Base-by-base conservation (phyloP, 768 basidiomycete species). In the Rhizopogon vulgaris region DNA sequence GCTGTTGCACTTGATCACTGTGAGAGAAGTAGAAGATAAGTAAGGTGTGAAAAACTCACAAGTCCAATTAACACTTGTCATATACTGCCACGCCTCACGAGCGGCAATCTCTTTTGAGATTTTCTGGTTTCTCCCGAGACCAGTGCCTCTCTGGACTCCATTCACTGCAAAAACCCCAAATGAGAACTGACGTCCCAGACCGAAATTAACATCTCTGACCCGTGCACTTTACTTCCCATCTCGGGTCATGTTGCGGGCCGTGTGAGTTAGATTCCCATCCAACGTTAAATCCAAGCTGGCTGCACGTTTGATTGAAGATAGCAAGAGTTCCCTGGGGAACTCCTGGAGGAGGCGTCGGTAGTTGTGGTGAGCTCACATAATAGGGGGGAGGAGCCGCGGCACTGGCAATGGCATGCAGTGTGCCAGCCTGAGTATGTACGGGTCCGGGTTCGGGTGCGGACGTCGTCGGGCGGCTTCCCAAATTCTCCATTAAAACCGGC, bases 51-150 rank as follows among this genome's bases (percentile, higher is more conserved):
- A 32, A 5, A 32, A 5, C 60, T 58, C 48, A 63, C 61, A 60
- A 59, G 71, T 72, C 81, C 82, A 84, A 48, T 76, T 75, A 22
- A 22, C 14, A 32, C 43, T 9, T 45, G 30, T 11, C 74, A 84
- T 70, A 5, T 68, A 52, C 12, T 59, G 58, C 67, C 73, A 82
- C 45, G 84, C 83, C 48, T 76, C 69, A 40, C 76, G 74, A 25
- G 82, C 82, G 11, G 84, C 84, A 51, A 80, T 76, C 67, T 85
- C 82, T 56, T 84, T 85, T 7, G 84, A 84, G 14, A 66, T 36
- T 56, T 85, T 86, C 64, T 84, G 82, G 51, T 72, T 85, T 53
- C 77, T 80, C 14, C 78, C 84, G 3, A 46, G 53, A 0, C 82
- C 84, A 6, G 61, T 45, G 22, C 83, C 84, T 55, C 58, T 73